Evolutionary conservation across 1,139 yeast genomes (phyloP).

Genomic region (Geotrichum australiense): DNA sequence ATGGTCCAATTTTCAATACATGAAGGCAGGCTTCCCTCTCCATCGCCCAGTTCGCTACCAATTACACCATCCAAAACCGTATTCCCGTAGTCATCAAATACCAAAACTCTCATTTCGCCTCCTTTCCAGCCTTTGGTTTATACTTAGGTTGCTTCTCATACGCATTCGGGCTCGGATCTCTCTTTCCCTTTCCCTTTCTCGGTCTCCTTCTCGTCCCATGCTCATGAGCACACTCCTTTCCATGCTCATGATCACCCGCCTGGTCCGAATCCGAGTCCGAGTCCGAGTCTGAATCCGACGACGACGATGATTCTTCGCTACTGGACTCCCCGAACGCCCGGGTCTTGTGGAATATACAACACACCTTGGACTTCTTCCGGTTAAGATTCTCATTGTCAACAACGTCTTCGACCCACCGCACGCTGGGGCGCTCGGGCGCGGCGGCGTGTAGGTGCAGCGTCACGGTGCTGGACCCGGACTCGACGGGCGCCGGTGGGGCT

Average conservation of each 20-base stretch:
- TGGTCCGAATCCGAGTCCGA: constrained; percentile 22
- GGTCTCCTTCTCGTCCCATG: constrained; percentile 19
- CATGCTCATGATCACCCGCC: constrained; percentile 14
- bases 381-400: constrained; percentile 84
- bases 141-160: constrained; percentile 35
- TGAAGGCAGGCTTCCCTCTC: no score
- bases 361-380: constrained; percentile 83
- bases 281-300: constrained; percentile 36
- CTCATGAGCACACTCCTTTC: constrained; percentile 14
- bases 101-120: background rate
- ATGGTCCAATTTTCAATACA: no score
- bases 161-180: constrained; percentile 32
- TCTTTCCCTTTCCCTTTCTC: constrained; percentile 1
- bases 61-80: background rate
- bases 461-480: constrained; percentile 2
- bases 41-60: no score
- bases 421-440: constrained; percentile 30
- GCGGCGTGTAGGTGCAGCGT: constrained; percentile 10
- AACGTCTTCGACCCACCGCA: constrained; percentile 79
- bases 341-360: constrained; percentile 90
- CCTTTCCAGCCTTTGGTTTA: constrained; percentile 5
- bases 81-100: background rate
- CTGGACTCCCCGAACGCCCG: constrained; percentile 61
- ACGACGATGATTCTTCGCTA: constrained; percentile 35
- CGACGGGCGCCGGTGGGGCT: no score